Base-by-base conservation (phyloP, 768 basidiomycete genomes). In the Pleurotus tuoliensis region DNA sequence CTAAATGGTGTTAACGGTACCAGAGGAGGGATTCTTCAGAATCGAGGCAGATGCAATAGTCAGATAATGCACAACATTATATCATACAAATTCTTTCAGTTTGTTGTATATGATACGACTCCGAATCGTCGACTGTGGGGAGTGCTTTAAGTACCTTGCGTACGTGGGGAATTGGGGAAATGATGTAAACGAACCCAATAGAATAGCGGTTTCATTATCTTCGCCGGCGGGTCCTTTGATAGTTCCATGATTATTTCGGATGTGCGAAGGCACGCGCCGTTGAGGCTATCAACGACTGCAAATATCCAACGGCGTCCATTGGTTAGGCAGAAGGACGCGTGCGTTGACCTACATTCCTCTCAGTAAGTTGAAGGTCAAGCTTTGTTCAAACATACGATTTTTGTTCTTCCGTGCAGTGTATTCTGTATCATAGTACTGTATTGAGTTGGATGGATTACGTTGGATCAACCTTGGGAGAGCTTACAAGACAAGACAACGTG, bases 161-260 rank as follows among this genome's bases (percentile, higher is more conserved):
- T 47, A 13, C 13, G 46, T 24, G 16, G 46, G n/a, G 46, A 15
- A 34, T 47, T 18, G 13, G 46, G 13, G 43, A 50, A n/a, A 38
- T 15, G 48, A 37, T n/a, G 48, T 25, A 25, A 24, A 53, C 51
- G 9, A n/a, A 53, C 51, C 51, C 51, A 53, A 39, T 53, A 53
- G n/a, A 53, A 53, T 41, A 53, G 11, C 7, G 34, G 51, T 24
- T 41, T 53, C 51, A 53, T 53, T 39, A 41, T 53, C 16, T 41
- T 39, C 12, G 51, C 9, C 1, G 51, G 51, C 2, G 34, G 34
- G 16, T 53, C 51, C n/a, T 53, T 53, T 6, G 22, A 22, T 22
- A 53, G 24, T 13, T 53, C 51, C 20, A 30, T 27, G 5, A 13
- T 11, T 22, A 53, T n/a, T 3, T 53, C 51, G 9, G 51, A 38